Base-by-base conservation (phyloP, 1,284 basidiomycete species). In the Pterulicium gracile region DNA sequence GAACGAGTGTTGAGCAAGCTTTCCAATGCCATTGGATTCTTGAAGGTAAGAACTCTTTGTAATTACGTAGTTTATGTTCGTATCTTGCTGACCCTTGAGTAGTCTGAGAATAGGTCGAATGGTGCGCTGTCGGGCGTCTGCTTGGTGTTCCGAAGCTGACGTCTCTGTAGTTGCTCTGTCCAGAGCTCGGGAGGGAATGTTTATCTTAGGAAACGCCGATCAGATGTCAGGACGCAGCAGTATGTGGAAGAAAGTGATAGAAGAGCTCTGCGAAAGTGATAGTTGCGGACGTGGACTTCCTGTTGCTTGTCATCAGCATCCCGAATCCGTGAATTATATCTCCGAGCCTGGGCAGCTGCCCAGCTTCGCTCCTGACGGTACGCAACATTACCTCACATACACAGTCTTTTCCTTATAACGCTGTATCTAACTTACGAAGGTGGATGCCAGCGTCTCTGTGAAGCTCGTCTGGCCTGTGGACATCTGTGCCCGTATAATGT, bases 131-230 rank as follows among this genome's bases (percentile, higher is more conserved):
- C 24, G 17, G n/a, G n/a, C n/a, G n/a, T n/a, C n/a, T n/a, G n/a
- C n/a, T n/a, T n/a, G n/a, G n/a, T n/a, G n/a, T n/a, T n/a, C n/a
- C n/a, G n/a, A n/a, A n/a, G n/a, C n/a, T n/a, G n/a, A n/a, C n/a
- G n/a, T n/a, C n/a, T n/a, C n/a, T 32, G 10, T n/a, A 32, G 84
- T 88, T 19, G 83, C 84, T 0, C 56, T 88, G n/a, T 87, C 84
- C 17, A 69, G 83, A 17, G 84, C 85, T 3, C 70, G 75, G 42
- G 72, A 88, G 49, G 85, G 84, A 2, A 62, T 88, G 12, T 86
- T 71, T 53, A 77, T 88, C 24, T 63, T 88, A 2, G 85, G 85
- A 12, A 85, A 88, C 49, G 72, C 78, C 0, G 55, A 61, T 0
- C 68, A 80, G 49, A 55, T 80, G 18, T 60, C 68, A 2, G 58